phyloP scores from a whole-genome alignment of 164 flowering plant species.

The Platanus orientalis region DNA sequence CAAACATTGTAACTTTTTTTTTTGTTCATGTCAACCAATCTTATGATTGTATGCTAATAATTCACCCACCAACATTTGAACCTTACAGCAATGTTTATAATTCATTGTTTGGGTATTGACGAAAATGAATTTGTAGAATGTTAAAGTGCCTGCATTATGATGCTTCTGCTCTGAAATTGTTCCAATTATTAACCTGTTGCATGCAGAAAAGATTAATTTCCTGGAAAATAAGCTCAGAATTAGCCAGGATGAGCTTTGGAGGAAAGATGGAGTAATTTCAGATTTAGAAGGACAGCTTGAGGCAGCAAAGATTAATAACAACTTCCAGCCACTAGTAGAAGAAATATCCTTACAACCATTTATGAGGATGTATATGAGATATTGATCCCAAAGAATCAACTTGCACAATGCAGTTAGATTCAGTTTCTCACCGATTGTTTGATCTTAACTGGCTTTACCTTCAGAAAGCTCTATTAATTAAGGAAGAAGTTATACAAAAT shows the following conservation, averaged over 20 bases:
- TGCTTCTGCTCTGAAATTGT: neutral
- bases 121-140: neutral
- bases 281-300: constrained; percentile 51
- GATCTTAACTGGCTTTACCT: constrained; percentile 39
- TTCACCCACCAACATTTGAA: neutral
- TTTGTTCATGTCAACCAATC: neutral
- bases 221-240: constrained; percentile 38
- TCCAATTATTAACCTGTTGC: neutral
- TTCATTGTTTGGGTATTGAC: neutral
- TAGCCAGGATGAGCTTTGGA: constrained; percentile 35
- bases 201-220: constrained; percentile 43
- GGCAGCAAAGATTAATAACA: constrained; percentile 26
- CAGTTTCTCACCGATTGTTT: neutral
- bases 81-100: neutral
- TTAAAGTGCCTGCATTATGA: too few species aligned
- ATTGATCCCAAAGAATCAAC: neutral
- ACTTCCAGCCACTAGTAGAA: constrained; percentile 30
- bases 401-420: neutral
- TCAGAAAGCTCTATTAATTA: constrained; percentile 42
- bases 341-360: constrained; percentile 45
- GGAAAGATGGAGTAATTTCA: constrained; percentile 38
- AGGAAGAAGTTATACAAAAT: constrained; percentile 48
- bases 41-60: neutral
- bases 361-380: neutral
- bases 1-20: neutral